Percentiles rank a stretch among this genome's conserved stretches.
These are phyloP conservation scores for Geotrichum macrosporum DNA, from an alignment of 1,139 yeast genomes.

Conservation along the genomic window DNA sequence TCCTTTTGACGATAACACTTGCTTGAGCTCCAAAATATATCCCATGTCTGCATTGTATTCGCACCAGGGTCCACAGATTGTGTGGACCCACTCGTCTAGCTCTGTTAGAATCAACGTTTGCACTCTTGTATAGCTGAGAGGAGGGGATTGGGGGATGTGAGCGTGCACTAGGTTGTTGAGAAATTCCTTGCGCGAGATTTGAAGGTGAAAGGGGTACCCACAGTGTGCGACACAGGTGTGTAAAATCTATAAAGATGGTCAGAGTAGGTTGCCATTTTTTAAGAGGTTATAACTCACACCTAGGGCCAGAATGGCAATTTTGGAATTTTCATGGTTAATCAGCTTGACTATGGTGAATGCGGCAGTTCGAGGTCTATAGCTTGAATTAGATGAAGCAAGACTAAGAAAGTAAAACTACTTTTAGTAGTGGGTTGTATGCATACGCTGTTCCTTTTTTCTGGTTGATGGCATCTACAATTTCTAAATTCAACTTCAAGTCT, in stretches of 20 bases:
- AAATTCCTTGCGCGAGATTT: constrained; percentile 90
- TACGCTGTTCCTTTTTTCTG: constrained; percentile 79
- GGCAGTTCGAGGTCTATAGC: constrained; percentile 83
- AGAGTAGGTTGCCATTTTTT: neutral
- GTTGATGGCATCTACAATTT: constrained; percentile 88
- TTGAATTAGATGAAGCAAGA: neutral
- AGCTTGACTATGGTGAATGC: constrained; percentile 83
- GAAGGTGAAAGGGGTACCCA: constrained; percentile 94
- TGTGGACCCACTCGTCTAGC: constrained; percentile 96
- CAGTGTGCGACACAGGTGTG: constrained; percentile 95
- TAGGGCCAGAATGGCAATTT: constrained; percentile 59
- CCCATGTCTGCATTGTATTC: constrained; percentile 88
- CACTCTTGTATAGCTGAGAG: constrained; percentile 68
- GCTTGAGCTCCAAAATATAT: constrained; percentile 91
- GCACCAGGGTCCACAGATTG: constrained; percentile 85
- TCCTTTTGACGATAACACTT: constrained; percentile 80
- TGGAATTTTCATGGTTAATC: constrained; percentile 78
- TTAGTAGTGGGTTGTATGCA: constrained; percentile 22
- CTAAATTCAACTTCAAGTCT: constrained; percentile 79
- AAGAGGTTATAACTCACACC: constrained; percentile 32
- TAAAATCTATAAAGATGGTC: constrained; percentile 41
- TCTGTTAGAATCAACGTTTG: constrained; percentile 83
- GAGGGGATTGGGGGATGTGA: constrained; percentile 89
- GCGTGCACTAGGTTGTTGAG: constrained; percentile 92
- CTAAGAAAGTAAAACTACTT: neutral